Evolutionary conservation across 2,329 filamentous ascomycete species (phyloP).

Genomic region (Pseudocercospora cruenta): DNA sequence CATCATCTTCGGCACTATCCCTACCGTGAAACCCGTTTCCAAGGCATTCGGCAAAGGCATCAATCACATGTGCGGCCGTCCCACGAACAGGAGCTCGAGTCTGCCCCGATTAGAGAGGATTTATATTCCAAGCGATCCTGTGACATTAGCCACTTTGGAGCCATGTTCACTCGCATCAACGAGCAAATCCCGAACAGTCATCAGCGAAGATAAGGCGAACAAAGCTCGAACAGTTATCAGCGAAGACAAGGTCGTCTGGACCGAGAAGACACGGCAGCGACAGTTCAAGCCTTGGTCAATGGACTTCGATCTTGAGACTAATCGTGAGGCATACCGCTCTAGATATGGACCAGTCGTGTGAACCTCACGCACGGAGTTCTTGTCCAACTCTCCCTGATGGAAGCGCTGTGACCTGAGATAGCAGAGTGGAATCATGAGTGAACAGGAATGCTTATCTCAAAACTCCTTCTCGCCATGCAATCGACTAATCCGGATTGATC

Average conservation of each 20-base stretch:
- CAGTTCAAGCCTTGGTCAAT: not conserved
- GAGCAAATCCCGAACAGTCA: not conserved
- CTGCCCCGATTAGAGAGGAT: not conserved
- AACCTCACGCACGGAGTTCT: not conserved
- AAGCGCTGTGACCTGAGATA: not conserved
- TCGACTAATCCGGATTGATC: not conserved
- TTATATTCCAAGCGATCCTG: not conserved
- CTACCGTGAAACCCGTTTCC: conserved; percentile 22
- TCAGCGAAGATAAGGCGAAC: not conserved
- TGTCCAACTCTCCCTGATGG: not conserved
- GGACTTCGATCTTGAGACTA: not conserved
- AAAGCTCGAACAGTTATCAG: not conserved
- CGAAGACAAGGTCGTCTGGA: not conserved
- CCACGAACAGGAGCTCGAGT: not conserved
- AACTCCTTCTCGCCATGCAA: not conserved
- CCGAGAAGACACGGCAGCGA: not conserved
- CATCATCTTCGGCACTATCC: conserved; percentile 29
- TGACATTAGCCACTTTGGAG: not conserved
- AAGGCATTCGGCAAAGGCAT: conserved; percentile 12
- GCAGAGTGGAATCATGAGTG: not conserved
- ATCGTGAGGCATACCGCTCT: not conserved
- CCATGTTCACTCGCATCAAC: not conserved
- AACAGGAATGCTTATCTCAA: not conserved
- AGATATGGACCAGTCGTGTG: not conserved
- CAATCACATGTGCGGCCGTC: not conserved